phyloP scores from a whole-genome alignment of 257 asterid species.

The Nicotiana knightiana region DNA sequence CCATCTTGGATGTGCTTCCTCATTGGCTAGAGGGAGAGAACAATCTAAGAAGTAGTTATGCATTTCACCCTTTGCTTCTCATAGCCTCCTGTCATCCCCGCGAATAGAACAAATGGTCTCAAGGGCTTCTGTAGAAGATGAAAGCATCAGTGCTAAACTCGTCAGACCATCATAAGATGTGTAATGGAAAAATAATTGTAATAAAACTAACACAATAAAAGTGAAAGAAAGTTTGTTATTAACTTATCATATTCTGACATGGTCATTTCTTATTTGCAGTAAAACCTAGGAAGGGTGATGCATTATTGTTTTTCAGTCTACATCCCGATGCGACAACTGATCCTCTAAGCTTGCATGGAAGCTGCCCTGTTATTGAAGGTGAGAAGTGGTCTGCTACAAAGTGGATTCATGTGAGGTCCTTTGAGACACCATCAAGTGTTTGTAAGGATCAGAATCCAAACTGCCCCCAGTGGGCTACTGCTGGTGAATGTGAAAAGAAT shows the following conservation, averaged over 20 bases:
- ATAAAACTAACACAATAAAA: background rate
- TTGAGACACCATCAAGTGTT: constrained; percentile 26
- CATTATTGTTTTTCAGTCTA: constrained; percentile 84
- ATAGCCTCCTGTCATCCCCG: background rate
- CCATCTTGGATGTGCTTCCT: background rate
- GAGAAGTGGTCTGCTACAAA: constrained; percentile 96
- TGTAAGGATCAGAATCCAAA: constrained; percentile 44
- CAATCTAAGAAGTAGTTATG: background rate
- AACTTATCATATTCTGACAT: background rate
- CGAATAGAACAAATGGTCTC: background rate
- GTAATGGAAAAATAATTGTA: background rate
- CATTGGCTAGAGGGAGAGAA: background rate
- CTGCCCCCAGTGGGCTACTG: constrained; percentile 57
- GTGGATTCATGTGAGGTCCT: constrained; percentile 82
- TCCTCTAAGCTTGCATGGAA: constrained; percentile 72
- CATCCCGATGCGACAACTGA: constrained; percentile 77
- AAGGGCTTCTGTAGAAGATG: background rate
- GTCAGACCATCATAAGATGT: background rate
- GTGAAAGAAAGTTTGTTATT: background rate
- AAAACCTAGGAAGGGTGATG: constrained; percentile 75
- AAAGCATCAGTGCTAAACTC: background rate
- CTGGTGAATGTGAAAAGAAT: constrained; percentile 70
- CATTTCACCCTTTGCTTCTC: constrained; percentile 7
- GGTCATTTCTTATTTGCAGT: constrained; percentile 35
- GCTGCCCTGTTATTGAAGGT: constrained; percentile 88